Percentiles rank a stretch among this genome's conserved stretches.
Conservation (phyloP, 1,284 basidiomycete genomes). For the Puccinia coronata region DNA sequence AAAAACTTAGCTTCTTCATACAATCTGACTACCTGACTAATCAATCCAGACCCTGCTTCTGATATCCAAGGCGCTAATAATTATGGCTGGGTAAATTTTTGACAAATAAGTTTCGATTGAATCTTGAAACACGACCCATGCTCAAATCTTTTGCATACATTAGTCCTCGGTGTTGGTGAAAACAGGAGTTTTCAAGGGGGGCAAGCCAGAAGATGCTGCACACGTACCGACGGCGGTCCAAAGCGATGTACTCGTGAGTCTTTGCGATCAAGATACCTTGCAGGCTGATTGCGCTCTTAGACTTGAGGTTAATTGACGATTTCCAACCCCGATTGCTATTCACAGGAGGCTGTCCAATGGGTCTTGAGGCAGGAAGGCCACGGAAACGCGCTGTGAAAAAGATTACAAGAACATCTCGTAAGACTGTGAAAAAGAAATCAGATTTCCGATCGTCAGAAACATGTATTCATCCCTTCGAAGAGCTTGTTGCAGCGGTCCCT, state of each 20-base stretch:
- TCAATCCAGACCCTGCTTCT: constrained; percentile 35
- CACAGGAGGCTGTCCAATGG: constrained; percentile 37
- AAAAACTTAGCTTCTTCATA: not conserved
- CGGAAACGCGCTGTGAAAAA: not conserved
- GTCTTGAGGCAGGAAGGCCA: constrained; percentile 27
- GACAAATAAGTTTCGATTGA: not conserved
- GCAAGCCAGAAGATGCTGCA: constrained; percentile 17
- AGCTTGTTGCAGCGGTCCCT: no score
- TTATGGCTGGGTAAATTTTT: constrained; percentile 39
- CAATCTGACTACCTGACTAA: not conserved
- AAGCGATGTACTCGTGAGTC: constrained; percentile 42
- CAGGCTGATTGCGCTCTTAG: not conserved
- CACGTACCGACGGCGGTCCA: constrained; percentile 26
- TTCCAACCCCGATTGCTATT: not conserved
- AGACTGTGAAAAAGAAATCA: not conserved
- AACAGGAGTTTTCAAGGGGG: constrained; percentile 41
- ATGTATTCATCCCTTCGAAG: no score
- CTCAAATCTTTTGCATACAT: not conserved
- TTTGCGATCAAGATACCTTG: not conserved
- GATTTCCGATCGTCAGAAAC: not conserved
- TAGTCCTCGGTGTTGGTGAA: constrained; percentile 36
- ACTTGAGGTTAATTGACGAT: not conserved
- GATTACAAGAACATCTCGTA: not conserved
- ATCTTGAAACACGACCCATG: not conserved
- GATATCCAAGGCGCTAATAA: constrained; percentile 47